phyloP scores from a whole-genome alignment of 2,329 filamentous ascomycete genomes.

The Alternaria burnsii region DNA sequence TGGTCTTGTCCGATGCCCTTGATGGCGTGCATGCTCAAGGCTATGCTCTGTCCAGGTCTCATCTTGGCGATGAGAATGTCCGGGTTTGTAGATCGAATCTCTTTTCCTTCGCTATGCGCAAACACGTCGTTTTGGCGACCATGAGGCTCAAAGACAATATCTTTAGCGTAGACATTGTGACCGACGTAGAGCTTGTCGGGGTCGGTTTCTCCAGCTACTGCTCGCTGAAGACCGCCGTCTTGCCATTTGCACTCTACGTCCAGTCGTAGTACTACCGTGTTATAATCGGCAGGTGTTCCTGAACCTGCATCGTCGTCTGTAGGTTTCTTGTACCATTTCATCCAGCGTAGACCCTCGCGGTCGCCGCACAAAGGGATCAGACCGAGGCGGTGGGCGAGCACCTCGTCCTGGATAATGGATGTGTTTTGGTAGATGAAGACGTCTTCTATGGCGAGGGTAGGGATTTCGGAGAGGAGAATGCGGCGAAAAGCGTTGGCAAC shows the following conservation, averaged over 20 bases:
- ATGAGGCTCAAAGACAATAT: constrained; percentile 76
- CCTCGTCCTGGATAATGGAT: constrained; percentile 96
- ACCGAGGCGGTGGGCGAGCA: constrained; percentile 87
- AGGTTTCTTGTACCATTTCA: constrained; percentile 83
- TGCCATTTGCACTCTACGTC: constrained; percentile 84
- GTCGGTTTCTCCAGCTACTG: constrained; percentile 76
- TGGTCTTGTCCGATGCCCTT: constrained; percentile 95
- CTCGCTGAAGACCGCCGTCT: constrained; percentile 63
- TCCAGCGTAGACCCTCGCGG: constrained; percentile 78
- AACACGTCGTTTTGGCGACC: constrained; percentile 62
- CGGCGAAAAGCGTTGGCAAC: constrained; percentile 97
- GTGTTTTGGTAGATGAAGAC: constrained; percentile 97
- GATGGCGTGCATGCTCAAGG: constrained; percentile 89
- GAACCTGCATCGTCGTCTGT: constrained; percentile 57
- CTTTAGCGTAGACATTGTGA: constrained; percentile 68
- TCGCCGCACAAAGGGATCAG: constrained; percentile 88
- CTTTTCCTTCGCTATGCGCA: constrained; percentile 59
- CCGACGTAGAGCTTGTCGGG: constrained; percentile 85
- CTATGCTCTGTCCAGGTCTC: constrained; percentile 86
- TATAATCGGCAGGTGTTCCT: constrained; percentile 73
- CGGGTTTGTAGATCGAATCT: constrained; percentile 82
- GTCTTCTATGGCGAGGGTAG: constrained; percentile 90
- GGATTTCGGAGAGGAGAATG: constrained; percentile 93
- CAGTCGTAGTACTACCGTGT: constrained; percentile 83
- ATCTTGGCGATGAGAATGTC: constrained; percentile 95